phyloP scores from a whole-genome alignment of 2,329 filamentous ascomycete species.

The Sporothrix inflata region DNA sequence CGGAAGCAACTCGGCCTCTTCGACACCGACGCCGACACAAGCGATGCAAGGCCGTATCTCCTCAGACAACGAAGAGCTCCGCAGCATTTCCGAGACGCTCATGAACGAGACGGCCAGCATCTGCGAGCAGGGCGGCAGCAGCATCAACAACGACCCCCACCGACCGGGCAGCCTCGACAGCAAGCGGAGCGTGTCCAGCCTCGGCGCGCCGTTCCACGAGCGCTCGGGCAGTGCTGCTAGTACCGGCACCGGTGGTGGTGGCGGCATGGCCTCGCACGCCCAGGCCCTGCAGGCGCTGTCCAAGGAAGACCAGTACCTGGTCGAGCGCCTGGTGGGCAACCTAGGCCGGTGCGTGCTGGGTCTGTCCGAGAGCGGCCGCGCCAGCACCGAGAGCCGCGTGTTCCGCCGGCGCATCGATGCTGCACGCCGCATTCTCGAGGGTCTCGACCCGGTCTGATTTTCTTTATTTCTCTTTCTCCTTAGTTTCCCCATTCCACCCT shows the following conservation, averaged over 20 bases:
- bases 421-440: slow-evolving; percentile 74
- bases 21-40: background rate
- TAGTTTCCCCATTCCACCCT: background rate
- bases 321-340: slow-evolving; percentile 62
- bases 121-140: slow-evolving; percentile 39
- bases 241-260: background rate
- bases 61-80: slow-evolving; percentile 51
- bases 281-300: slow-evolving; percentile 51
- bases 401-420: slow-evolving; percentile 74
- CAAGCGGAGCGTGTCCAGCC: slow-evolving; percentile 28
- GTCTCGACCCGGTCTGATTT: slow-evolving; percentile 50
- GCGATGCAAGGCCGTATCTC: slow-evolving; percentile 19
- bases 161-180: slow-evolving; percentile 34
- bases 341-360: slow-evolving; percentile 64
- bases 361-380: slow-evolving; percentile 57
- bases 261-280: slow-evolving; percentile 12
- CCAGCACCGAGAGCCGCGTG: slow-evolving; percentile 62
- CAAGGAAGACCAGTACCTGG: slow-evolving; percentile 62
- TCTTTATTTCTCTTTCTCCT: background rate
- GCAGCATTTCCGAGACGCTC: slow-evolving; percentile 53
- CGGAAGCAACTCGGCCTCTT: background rate
- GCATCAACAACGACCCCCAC: background rate
- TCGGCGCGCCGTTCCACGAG: slow-evolving; percentile 19
- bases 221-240: slow-evolving; percentile 14
- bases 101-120: slow-evolving; percentile 53